Base-by-base conservation (phyloP, 176 grass and related monocot genomes). In the Bothriochloa decipiens region DNA sequence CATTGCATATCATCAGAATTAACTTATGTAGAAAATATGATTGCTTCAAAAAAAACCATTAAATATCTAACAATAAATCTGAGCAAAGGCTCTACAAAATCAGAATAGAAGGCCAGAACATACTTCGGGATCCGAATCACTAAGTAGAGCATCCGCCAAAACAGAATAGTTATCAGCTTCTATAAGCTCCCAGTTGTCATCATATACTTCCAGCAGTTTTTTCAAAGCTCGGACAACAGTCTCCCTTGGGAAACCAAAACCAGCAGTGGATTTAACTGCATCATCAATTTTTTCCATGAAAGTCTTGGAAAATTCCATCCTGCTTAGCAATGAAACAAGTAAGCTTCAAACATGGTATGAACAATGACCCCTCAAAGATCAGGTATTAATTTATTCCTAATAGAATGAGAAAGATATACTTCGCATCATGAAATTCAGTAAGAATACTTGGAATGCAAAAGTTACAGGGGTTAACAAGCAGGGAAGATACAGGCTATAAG, bases 101-200 rank as follows among this genome's bases (percentile, higher is more conserved):
- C 20, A 55, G 20, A 57, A 57, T 10, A 27, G 15, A 70, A 81
- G 4, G 0, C 36, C 7, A 52, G 1, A 42, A 75, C 62, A 61
- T 87, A 92, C 90, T 45, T 77, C 60, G 75, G 88, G 53, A 46
- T 88, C 83, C 52, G 82, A 62, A 55, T 52, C 8, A 8, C 86
- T 79, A 84, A 91, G 66, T 69, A 95, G 63, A 64, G 87, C 85
- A 83, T 95, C 85, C 22, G 77, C 89, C 74, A 98, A 86, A 71
- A 55, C 69, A 1, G 15, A 70, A 42, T 88, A 98, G 61, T 78
- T 85, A 72, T 98, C 95, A 15, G 90, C 92, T 87, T 98, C 95
- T 73, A 98, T 95, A 85, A 88, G 57, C 35, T 90, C 95, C 95
- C 95, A 98, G 3, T 90, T 91, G 65, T 85, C 41, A 4, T 88